Base-by-base conservation (phyloP, 2,329 filamentous ascomycete genomes). In the Colletotrichum sp. region DNA sequence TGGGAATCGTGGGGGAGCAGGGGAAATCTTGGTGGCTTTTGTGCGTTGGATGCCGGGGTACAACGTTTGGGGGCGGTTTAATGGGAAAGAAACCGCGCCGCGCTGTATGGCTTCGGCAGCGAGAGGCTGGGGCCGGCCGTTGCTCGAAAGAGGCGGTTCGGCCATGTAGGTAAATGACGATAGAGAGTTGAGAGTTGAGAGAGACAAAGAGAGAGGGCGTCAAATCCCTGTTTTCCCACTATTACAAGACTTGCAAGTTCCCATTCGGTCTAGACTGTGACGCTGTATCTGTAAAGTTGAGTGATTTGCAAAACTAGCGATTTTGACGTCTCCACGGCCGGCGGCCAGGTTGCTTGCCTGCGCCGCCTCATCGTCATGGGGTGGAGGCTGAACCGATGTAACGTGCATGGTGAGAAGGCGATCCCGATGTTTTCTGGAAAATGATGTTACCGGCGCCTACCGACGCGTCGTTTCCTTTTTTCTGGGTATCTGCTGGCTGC, bases 131-230 rank as follows among this genome's bases (percentile, higher is more conserved):
- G 34, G 76, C 28, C 55, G 21, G 65, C 57, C 12, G 70, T 68
- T 68, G 12, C 74, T 77, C 76, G 76, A 77, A 74, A 77, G 76
- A 77, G 76, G 52, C 74, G 65, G 65, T 52, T n/a, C 28, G 55
- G 69, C 76, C 34, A 70, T 70, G 65, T 68, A 71, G 60, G 73
- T 57, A 64, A 59, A 44, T 72, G 77, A 74, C 69, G 71, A 73
- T 74, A 65, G 73, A 76, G 64, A 76, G 70, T 76, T 52, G 49
- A 77, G 76, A 77, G 62, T 49, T 13, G 44, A 32, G 16, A 60
- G 57, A 60, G 57, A 59, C 55, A 60, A 21, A 34, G 30, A 34
- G 18, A 62, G 59, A 62, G 69, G 76, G 76, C 76, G 77, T 77
- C 39, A 69, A 75, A 77, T 67, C 60, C 55, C 75, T 77, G 26